A percentile compares a stretch with the other conserved stretches of the same genome.
phyloP scores from a whole-genome alignment of 257 asterid species.

The Paraleonurus japonicus region DNA sequence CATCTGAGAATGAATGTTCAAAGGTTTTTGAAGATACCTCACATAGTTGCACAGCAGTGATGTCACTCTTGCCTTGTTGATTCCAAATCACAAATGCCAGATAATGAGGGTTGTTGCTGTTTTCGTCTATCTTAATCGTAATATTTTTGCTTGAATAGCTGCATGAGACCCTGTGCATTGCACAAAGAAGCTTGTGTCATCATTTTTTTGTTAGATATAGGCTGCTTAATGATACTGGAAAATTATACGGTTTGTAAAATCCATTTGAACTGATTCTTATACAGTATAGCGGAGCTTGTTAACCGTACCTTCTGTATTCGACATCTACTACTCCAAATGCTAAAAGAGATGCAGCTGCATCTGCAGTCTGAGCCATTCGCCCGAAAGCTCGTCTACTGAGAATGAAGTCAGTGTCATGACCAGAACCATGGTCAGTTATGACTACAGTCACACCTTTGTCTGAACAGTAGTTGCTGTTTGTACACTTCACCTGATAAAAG shows the following conservation, averaged over 20 bases:
- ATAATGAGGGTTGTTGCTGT: slow-evolving; percentile 72
- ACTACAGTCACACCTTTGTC: slow-evolving; percentile 64
- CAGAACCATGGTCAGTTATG: slow-evolving; percentile 67
- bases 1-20: background rate
- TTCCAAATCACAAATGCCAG: slow-evolving; percentile 75
- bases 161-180: slow-evolving; percentile 66
- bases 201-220: background rate
- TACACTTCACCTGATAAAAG: slow-evolving; percentile 68
- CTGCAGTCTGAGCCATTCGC: slow-evolving; percentile 67
- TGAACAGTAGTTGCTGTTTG: slow-evolving; percentile 54
- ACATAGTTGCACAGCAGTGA: slow-evolving; percentile 79
- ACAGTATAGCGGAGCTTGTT: background rate
- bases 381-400: slow-evolving; percentile 66
- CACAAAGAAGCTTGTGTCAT: background rate
- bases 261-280: background rate
- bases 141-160: slow-evolving; percentile 68
- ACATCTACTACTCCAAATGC: slow-evolving; percentile 61
- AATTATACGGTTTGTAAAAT: background rate
- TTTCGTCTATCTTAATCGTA: slow-evolving; percentile 64
- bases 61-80: slow-evolving; percentile 73
- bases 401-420: slow-evolving; percentile 70
- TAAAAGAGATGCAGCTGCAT: slow-evolving; percentile 55
- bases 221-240: background rate
- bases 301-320: slow-evolving; percentile 57
- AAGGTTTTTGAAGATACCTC: slow-evolving; percentile 49